phyloP scores from a whole-genome alignment of 176 grass and related monocot species.

The Ensete ventricosum region DNA sequence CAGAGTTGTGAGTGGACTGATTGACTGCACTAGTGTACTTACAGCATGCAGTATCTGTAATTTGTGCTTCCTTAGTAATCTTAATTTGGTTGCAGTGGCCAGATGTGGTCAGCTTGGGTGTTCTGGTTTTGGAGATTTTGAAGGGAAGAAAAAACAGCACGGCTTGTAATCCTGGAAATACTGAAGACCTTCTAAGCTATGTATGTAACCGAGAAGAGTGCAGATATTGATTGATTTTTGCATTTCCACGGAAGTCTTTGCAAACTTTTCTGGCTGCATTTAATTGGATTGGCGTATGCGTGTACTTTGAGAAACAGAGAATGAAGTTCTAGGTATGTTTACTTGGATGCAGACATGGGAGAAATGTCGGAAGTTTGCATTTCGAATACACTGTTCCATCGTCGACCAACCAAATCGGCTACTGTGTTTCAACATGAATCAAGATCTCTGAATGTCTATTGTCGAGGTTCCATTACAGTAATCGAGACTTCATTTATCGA shows the following conservation, averaged over 20 bases:
- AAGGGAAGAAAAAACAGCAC: conserved; percentile 35
- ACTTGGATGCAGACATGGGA: conserved; percentile 27
- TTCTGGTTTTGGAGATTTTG: conserved; percentile 50
- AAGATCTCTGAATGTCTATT: neutral
- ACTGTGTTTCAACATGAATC: no score
- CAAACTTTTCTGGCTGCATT: neutral
- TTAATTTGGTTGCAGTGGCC: conserved; percentile 31
- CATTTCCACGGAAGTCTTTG: no score
- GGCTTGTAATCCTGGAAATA: conserved; percentile 28
- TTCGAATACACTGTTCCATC: no score
- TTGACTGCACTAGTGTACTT: neutral
- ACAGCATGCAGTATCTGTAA: neutral
- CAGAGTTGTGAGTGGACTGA: conserved; percentile 6
- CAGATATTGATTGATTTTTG: no score
- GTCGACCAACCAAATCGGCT: no score
- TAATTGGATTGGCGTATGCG: neutral
- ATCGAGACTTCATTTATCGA: neutral
- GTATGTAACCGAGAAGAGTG: conserved; percentile 13
- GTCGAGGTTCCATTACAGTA: neutral
- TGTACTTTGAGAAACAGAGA: no score
- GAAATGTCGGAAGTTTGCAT: no score
- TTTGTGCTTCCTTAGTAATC: no score
- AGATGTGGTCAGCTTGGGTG: conserved; percentile 46
- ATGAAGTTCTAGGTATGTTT: no score
- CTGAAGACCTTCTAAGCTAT: conserved; percentile 41